These are phyloP conservation scores for Chaetomiaceae sp. DNA, from an alignment of 2,329 filamentous ascomycete species.

Conservation along the genomic window DNA sequence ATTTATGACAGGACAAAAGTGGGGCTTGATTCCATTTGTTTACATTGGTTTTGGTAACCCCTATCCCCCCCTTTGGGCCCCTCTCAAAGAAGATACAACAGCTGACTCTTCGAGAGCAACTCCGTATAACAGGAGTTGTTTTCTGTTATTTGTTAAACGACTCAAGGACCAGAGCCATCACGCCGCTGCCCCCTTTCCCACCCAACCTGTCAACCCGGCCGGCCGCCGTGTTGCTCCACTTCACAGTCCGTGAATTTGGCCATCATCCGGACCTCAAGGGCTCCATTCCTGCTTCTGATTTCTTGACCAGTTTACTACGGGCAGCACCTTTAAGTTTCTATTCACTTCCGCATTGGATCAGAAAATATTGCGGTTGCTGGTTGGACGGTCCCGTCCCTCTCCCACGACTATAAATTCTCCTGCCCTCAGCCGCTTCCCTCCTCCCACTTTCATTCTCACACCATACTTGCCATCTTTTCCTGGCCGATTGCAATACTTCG, in stretches of 20 bases:
- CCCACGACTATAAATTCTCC: neutral
- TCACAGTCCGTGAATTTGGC: too few species aligned
- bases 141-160: neutral
- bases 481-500: neutral
- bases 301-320: too few species aligned
- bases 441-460: neutral
- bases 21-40: neutral
- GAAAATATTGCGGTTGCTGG: neutral
- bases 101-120: neutral
- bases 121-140: neutral
- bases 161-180: too few species aligned
- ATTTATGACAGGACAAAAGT: neutral
- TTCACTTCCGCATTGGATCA: neutral
- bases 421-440: neutral
- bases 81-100: neutral
- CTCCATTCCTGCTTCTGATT: neutral
- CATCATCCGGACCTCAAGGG: neutral
- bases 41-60: neutral
- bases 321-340: too few species aligned
- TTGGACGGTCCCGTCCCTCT: neutral
- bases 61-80: neutral
- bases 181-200: too few species aligned
- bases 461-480: neutral
- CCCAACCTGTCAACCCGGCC: too few species aligned
- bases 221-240: too few species aligned